Evolutionary conservation across 2,329 filamentous ascomycete genomes (phyloP), one percentile per base, ranked within the genome.

Genomic region (Coleophoma eucalyptorum): DNA sequence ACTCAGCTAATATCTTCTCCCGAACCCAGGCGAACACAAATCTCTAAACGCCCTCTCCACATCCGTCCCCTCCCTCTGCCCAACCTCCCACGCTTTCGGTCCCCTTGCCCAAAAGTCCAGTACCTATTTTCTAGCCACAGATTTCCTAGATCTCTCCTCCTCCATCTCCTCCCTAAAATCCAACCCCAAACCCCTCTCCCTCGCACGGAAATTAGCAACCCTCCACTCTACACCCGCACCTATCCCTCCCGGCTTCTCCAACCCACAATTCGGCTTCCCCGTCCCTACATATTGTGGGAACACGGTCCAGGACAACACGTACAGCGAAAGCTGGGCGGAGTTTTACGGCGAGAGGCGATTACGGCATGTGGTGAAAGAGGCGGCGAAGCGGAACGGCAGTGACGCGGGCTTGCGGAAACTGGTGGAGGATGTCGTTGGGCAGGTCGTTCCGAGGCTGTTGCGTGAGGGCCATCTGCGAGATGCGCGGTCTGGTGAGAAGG

Each of bases 211-310:
- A 66, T 75, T 97, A 7, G 90, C 88, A 1, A 83, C 79, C 62
- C 72, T 97, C 43, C 93, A 97, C 67, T 85, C 80, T 2, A 90
- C 84, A 1, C 82, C 87, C 0, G 89, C 88, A 0, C 87, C 89
- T 0, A 67, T 75, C 0, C 84, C 85, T 1, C 67, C 78, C 11
- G 82, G 81, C 18, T 75, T 80, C 56, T 69, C 77, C 1, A 74
- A 64, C 35, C 82, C 83, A 3, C 74, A 84, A 69, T 97, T 93
- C 58, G 93, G 93, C 2, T 97, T 97, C 63, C 87, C 89, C 0
- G 85, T 87, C 0, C 73, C 87, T 1, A 97, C 92, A 0, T 96
- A 89, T 69, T 97, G 93, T 68, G 92, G 92, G 2, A 81, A 89
- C 43, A 94, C 90, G 7, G 79, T 79, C 38, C 93, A 97, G 69